Evolutionary conservation across 108 stramenopile genomes (phyloP), one percentile per base, ranked within the genome.

Genomic region (Bacterosira constricta): DNA sequence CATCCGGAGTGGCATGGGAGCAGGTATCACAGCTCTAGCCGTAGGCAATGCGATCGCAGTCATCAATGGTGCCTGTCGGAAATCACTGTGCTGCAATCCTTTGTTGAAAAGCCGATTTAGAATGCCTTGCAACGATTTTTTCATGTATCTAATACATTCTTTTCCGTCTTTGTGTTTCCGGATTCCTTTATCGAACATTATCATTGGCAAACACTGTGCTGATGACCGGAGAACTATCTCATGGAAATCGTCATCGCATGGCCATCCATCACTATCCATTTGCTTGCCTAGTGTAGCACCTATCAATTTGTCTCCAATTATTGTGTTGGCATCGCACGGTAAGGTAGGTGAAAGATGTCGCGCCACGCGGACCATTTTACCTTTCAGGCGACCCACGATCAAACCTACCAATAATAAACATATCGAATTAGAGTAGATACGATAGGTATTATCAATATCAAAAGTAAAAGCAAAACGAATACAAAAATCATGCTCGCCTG

Each of bases 241-340:
- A 26, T 83, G 39, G 12, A 20, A 60, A n/a, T 57, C 55, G 34
- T 59, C 63, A 55, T 54, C 35, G 11, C 35, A n/a, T 20, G 49
- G 63, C 34, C 73, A 51, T 12, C 35, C 32, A 26, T 52, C 41
- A 20, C 31, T 32, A 39, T 38, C 34, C 1, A 46, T 20, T 9
- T 56, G 9, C 13, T 18, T 23, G 26, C 1, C 36, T 21, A 18
- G 7, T 26, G 18, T 41, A 26, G 59, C 13, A 20, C 9, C 42
- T 18, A 61, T 35, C 30, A 63, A 27, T 52, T 79, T 83, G 73
- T 83, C 72, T 29, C 77, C 82, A 17, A 79, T 26, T 10, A 83
- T 26, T 27, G 71, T 73, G 42, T 82, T 63, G 32, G 57, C 57
- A 37, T 65, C 55, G 4, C 20, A 15, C 27, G 30, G 38, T 12